A percentile compares a stretch with the other conserved stretches of the same genome.
phyloP scores from a whole-genome alignment of 768 basidiomycete species.

The Tylopilus sp. region DNA sequence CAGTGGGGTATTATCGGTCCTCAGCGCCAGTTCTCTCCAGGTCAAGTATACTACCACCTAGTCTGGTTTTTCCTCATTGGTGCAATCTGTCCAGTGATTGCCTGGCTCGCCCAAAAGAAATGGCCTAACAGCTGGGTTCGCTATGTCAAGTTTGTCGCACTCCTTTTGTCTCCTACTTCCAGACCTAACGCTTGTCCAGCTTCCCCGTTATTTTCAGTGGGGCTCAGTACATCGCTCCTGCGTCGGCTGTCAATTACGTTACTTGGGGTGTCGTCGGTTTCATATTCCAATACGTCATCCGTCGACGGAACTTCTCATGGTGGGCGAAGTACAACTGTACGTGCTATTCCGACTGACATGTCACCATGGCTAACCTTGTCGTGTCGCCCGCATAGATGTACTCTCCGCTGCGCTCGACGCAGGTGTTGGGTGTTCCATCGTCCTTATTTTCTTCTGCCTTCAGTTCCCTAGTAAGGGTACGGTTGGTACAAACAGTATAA shows the following conservation, averaged over 20 bases:
- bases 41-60: conserved; percentile 60
- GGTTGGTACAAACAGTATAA: conserved; percentile 52
- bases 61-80: conserved; percentile 85
- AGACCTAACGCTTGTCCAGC: too few species aligned
- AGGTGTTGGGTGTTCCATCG: conserved; percentile 55
- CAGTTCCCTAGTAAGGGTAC: conserved; percentile 61
- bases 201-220: conserved; percentile 55
- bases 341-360: conserved; percentile 11
- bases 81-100: conserved; percentile 52
- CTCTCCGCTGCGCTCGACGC: conserved; percentile 71
- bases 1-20: conserved; percentile 88
- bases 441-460: conserved; percentile 59
- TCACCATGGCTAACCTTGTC: neutral
- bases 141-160: conserved; percentile 55
- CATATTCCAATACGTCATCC: conserved; percentile 61
- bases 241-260: conserved; percentile 61
- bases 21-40: conserved; percentile 60
- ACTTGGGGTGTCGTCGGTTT: conserved; percentile 67
- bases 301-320: conserved; percentile 63
- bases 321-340: conserved; percentile 54
- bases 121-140: conserved; percentile 62
- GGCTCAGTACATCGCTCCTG: conserved; percentile 60
- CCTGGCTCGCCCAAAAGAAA: conserved; percentile 51
- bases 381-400: conserved; percentile 39
- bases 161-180: too few species aligned